Evolutionary conservation across 2,329 filamentous ascomycete species (phyloP).

Genomic region (Penicillium sp.): DNA sequence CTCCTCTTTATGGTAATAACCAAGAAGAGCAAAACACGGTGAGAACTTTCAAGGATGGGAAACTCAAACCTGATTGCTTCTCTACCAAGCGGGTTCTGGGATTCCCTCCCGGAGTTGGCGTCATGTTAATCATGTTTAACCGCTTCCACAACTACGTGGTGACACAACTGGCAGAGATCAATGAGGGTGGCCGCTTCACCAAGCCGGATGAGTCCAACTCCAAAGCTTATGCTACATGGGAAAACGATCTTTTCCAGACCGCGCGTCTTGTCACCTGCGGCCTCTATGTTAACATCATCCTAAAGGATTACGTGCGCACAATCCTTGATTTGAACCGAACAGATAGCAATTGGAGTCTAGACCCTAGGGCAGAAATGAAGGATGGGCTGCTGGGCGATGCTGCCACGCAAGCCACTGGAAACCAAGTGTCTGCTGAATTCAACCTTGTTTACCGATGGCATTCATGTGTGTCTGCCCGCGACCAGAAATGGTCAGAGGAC

Average conservation of each 20-base stretch:
- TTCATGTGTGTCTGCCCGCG: conserved; percentile 62
- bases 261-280: conserved; percentile 59
- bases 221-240: conserved; percentile 42
- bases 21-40: conserved; percentile 66
- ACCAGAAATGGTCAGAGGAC: conserved; percentile 65
- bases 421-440: conserved; percentile 71
- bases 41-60: conserved; percentile 67
- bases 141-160: conserved; percentile 73
- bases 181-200: conserved; percentile 71
- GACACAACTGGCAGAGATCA: conserved; percentile 66
- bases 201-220: conserved; percentile 47
- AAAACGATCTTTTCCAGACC: conserved; percentile 57
- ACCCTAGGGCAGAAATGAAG: conserved; percentile 64
- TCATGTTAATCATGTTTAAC: conserved; percentile 70
- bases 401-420: conserved; percentile 62
- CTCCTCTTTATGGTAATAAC: conserved; percentile 72
- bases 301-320: conserved; percentile 64
- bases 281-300: conserved; percentile 60
- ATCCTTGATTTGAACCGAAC: conserved; percentile 65
- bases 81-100: conserved; percentile 67
- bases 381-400: conserved; percentile 51
- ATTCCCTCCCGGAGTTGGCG: conserved; percentile 71
- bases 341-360: conserved; percentile 64
- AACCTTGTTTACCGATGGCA: conserved; percentile 71
- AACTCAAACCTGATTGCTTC: conserved; percentile 72